Evolutionary conservation across 768 basidiomycete species (phyloP), one percentile per base, ranked within the genome.

Genomic region (Trametes sanguinea): DNA sequence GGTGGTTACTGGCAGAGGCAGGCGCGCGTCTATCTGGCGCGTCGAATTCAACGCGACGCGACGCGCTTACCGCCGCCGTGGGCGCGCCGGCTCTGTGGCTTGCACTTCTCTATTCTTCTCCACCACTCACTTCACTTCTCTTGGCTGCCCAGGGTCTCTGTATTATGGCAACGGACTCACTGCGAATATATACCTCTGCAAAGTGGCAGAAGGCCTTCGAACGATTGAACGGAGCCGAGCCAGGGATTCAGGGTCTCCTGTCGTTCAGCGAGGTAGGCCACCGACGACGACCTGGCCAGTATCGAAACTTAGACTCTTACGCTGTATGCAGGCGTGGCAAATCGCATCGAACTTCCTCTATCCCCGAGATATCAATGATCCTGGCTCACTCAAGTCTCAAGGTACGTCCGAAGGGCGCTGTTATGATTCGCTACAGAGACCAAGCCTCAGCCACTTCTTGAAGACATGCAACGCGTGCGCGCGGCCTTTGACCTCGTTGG

Each of bases 401-500:
- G 75, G 78, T 72, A 51, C 42, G 72, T 67, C 30, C 4, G 27
- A 17, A 11, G 39, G 5, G 59, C 45, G 46, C 22, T 22, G 17
- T 37, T 1, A 43, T 14, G 16, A 33, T 63, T 62, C 52, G 9
- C 13, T 64, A 16, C 22, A 32, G 68, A 27, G 56, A 59, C 46
- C 51, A 42, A 52, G 50, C 33, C 48, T n/a, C 17, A 37, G 45
- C 16, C 29, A 27, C 29, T 22, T 22, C 22, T 22, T 22, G 22
- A 56, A 81, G 85, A 86, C 69, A 75, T 82, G 68, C 76, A 77
- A 29, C 71, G 74, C 40, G 78, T 88, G 5, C 78, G 80, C 47
- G 76, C 75, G 13, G 86, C 89, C 10, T 85, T 91, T 64, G 83
- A 80, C 40, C 65, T 82, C 6, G 76, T 92, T 37, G 83, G 82